phyloP scores from a whole-genome alignment of 495 filamentous ascomycete genomes.

The Aspergillus coremiiformis region DNA sequence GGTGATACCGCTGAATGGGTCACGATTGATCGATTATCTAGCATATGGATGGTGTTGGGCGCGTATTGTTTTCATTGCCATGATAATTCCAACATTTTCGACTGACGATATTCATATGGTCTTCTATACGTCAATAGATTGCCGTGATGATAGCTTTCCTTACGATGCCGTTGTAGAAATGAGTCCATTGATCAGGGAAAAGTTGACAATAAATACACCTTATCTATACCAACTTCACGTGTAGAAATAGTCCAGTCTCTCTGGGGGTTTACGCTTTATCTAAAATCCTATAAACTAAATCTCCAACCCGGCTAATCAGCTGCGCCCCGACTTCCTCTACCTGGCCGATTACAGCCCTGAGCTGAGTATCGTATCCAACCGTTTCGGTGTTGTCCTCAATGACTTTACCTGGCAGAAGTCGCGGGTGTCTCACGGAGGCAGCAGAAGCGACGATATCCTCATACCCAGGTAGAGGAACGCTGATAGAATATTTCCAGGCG shows the following conservation, averaged over 20 bases:
- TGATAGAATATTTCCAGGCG: constrained; percentile 58
- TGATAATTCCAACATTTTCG: not conserved
- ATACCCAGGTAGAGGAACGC: constrained; percentile 23
- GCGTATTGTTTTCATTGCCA: not conserved
- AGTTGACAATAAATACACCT: not conserved
- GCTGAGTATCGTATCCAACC: not conserved
- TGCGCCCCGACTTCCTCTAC: constrained; percentile 9
- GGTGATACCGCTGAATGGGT: constrained; percentile 3
- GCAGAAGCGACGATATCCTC: not conserved
- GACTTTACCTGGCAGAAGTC: constrained; percentile 10
- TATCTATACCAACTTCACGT: not conserved
- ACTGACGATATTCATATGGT: not conserved
- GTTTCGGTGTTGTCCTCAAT: constrained; percentile 6
- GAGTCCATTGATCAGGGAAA: not conserved
- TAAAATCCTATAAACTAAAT: constrained; percentile 7
- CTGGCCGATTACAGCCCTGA: constrained; percentile 1
- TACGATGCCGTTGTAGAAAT: too few relatives aligned
- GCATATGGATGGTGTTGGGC: constrained; percentile 14
- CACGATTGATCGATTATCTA: constrained; percentile 6
- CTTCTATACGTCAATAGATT: not conserved
- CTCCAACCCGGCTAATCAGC: constrained; percentile 1
- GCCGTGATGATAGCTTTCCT: not conserved
- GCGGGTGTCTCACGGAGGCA: constrained; percentile 5
- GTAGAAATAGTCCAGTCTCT: constrained; percentile 10
- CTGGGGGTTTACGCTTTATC: constrained; percentile 6